phyloP scores from a whole-genome alignment of 2,329 filamentous ascomycete species.

The Ceratocystis eucalypticola region DNA sequence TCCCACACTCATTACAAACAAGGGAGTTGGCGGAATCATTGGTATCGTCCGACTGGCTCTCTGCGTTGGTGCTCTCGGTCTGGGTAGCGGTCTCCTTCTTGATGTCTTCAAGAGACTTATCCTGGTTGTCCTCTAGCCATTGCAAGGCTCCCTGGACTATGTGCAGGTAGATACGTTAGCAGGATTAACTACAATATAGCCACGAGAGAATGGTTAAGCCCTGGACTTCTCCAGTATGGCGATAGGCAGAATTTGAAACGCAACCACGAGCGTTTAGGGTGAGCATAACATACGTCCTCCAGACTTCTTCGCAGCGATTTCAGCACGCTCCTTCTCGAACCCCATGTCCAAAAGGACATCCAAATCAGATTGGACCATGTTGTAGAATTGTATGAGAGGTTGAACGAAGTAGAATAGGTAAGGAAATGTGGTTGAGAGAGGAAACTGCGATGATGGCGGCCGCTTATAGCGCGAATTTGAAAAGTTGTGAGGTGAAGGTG shows the following conservation, averaged over 20 bases:
- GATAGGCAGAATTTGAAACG: not conserved
- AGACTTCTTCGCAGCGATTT: conserved; percentile 71
- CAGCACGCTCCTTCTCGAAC: conserved; percentile 70
- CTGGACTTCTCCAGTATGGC: not conserved
- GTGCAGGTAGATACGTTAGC: not conserved
- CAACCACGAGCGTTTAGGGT: not conserved
- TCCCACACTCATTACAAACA: conserved; percentile 88
- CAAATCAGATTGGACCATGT: conserved; percentile 46
- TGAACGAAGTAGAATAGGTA: conserved; percentile 20
- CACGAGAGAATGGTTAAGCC: not conserved
- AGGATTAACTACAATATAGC: not conserved
- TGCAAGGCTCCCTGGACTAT: conserved; percentile 77
- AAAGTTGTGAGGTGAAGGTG: not conserved
- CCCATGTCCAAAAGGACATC: conserved; percentile 54
- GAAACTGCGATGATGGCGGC: too few relatives aligned
- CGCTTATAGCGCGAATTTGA: too few relatives aligned
- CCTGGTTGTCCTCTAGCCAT: conserved; percentile 87
- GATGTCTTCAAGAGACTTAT: conserved; percentile 74
- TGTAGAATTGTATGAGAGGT: conserved; percentile 17
- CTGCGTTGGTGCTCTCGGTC: conserved; percentile 10
- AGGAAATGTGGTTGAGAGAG: not conserved
- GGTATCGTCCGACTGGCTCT: conserved; percentile 30
- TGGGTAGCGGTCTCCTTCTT: conserved; percentile 30
- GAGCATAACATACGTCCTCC: conserved; percentile 52
- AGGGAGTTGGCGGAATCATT: conserved; percentile 58